Evolutionary conservation across 305 asterid species (phyloP).

Genomic region (Rubia tinctorum): DNA sequence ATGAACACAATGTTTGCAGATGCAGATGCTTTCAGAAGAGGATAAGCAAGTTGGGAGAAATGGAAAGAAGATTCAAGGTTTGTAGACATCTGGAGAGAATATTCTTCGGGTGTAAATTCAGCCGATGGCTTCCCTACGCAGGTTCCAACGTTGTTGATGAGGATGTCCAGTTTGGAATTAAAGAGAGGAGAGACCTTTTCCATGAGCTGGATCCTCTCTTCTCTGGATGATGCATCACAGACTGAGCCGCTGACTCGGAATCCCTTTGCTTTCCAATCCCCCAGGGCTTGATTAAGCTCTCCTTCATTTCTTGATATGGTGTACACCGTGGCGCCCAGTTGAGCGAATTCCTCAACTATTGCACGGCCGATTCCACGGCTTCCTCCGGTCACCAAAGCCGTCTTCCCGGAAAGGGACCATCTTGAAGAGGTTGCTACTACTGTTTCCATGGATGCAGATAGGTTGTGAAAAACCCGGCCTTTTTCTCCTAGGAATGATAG

Average conservation of each 20-base stretch:
- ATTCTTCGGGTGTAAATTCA: slow-evolving; percentile 16
- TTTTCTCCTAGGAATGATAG: too few relatives aligned
- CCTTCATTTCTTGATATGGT: slow-evolving; percentile 9
- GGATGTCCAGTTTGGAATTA: slow-evolving; percentile 1
- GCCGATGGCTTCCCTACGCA: slow-evolving; percentile 2
- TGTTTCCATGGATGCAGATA: not conserved
- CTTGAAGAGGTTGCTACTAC: not conserved
- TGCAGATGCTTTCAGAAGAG: not conserved
- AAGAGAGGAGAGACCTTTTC: not conserved
- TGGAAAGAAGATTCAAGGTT: not conserved
- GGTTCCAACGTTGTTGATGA: slow-evolving; percentile 25
- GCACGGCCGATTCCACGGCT: slow-evolving; percentile 21
- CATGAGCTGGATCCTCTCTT: not conserved
- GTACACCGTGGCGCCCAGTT: slow-evolving; percentile 8
- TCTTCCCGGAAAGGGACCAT: slow-evolving; percentile 14
- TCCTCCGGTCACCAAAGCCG: slow-evolving; percentile 20
- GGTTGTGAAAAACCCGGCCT: too few relatives aligned
- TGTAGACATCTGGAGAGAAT: not conserved
- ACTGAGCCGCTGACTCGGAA: slow-evolving; percentile 1
- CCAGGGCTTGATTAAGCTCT: not conserved
- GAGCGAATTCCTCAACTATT: slow-evolving; percentile 11
- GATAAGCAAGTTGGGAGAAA: not conserved
- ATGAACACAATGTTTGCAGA: not conserved
- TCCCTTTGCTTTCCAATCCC: slow-evolving; percentile 9
- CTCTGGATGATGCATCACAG: slow-evolving; percentile 15